A percentile compares a stretch with the other conserved stretches of the same genome.
Conservation (phyloP, 768 basidiomycete species). For the Cubamyces sp. region DNA sequence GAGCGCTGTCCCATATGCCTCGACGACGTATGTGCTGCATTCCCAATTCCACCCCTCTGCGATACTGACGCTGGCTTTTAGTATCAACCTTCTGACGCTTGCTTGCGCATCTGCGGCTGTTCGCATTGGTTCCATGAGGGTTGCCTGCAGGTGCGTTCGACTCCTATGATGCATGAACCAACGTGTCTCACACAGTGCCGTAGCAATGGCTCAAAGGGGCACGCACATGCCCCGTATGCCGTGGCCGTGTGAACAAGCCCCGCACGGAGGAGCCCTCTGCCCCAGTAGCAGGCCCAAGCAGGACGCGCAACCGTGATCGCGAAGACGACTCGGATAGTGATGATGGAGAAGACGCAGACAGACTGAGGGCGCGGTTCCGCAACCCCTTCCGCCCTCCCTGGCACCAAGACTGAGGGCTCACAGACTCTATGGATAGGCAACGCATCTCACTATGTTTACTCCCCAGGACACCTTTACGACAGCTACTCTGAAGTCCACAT, state of each 20-base stretch:
- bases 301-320: neutral
- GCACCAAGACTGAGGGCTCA: neutral
- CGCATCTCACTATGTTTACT: too few relatives aligned
- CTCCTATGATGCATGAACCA: neutral
- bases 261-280: neutral
- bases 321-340: conserved; percentile 1
- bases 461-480: too few relatives aligned
- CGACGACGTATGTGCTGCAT: conserved; percentile 65
- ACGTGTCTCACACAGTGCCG: conserved; percentile 12
- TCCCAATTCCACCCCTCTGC: neutral
- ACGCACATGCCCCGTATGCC: conserved; percentile 81
- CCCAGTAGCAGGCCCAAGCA: conserved; percentile 16
- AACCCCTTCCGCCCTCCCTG: neutral
- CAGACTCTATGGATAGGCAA: too few relatives aligned
- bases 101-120: conserved; percentile 71
- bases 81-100: conserved; percentile 66
- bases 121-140: conserved; percentile 80
- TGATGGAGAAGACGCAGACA: neutral
- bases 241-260: conserved; percentile 51
- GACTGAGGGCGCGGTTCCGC: neutral
- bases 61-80: conserved; percentile 35
- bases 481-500: too few relatives aligned
- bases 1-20: conserved; percentile 82
- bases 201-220: conserved; percentile 84
- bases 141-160: conserved; percentile 66